Evolutionary conservation across 2,329 filamentous ascomycete species (phyloP), one percentile per base, ranked within the genome.

Genomic region (Arthrinium puccinioides): DNA sequence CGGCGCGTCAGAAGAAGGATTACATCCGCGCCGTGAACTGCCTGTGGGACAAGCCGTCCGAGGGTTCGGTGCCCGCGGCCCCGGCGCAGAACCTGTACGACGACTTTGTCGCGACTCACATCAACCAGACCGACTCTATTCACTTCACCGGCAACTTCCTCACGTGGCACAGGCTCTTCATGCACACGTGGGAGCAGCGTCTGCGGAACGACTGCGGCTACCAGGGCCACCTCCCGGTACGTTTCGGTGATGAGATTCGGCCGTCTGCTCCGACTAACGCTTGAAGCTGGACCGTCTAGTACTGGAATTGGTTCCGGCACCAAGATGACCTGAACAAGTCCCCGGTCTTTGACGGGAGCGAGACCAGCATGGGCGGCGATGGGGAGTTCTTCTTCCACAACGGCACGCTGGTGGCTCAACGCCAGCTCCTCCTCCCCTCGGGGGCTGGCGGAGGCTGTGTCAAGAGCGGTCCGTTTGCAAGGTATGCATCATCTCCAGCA

Each of bases 381-480:
- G 71, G 72, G 16, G 30, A n/a, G 6, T 15, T 21, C 20, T 32
- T 32, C 8, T 6, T 21, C 13, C 30, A 32, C 19, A 21, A 32
- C 18, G 29, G 43, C 51, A 9, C 54, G 47, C 29, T 26, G 40
- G 7, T 15, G 24, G 24, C 39, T 47, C 15, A 27, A 53, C 36
- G 48, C 56, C 40, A 44, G 37, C 32, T 48, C 45, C 21, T 48
- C 3, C 15, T 50, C 24, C 69, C 66, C 3, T 64, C 66, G 0
- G 74, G 71, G 11, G 61, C 62, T 9, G 75, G 76, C 10, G 75
- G 76, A 29, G 76, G 70, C 14, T 74, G 70, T 46, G 52, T 74
- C 2, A 51, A 49, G 6, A 57, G 50, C 5, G 67, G 67, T 1
- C 69, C 69, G 2, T 55, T 70, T 4, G 13, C n/a, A 7, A 47